A percentile compares a stretch with the other conserved stretches of the same genome.
Evolutionary conservation across 441 rosid species (phyloP).

Genomic region (Euphorbia schlechtendalii): DNA sequence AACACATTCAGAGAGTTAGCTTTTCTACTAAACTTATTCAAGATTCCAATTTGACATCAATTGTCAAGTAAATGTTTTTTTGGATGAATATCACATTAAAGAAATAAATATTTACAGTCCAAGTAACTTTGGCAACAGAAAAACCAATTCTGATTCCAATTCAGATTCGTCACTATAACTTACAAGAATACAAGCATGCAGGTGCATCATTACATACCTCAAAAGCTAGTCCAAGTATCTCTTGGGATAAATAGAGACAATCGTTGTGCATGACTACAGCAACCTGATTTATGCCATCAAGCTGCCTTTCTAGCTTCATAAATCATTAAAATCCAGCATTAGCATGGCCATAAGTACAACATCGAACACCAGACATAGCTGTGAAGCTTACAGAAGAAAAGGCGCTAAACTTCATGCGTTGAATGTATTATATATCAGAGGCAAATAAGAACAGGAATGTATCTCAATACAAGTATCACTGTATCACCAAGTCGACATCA

Average conservation of each 20-base stretch:
- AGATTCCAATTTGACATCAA: neutral
- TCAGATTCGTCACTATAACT: neutral
- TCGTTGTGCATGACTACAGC: conserved; percentile 93
- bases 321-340: conserved; percentile 22
- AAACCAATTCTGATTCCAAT: neutral
- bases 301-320: conserved; percentile 93
- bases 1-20: conserved; percentile 3
- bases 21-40: neutral
- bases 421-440: neutral
- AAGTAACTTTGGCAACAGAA: neutral
- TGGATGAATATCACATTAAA: neutral
- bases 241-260: conserved; percentile 76
- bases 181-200: neutral
- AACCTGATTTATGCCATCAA: conserved; percentile 82
- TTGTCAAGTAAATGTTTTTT: neutral
- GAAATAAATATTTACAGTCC: neutral
- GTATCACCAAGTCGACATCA: too few species aligned
- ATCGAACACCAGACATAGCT: neutral
- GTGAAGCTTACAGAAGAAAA: conserved; percentile 14
- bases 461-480: neutral
- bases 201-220: conserved; percentile 46
- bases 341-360: conserved; percentile 4
- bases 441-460: conserved; percentile 3
- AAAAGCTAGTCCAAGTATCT: conserved; percentile 84
- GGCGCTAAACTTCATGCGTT: neutral